phyloP scores from a whole-genome alignment of 129 eudicot genomes.

The Pittosporum tobira region DNA sequence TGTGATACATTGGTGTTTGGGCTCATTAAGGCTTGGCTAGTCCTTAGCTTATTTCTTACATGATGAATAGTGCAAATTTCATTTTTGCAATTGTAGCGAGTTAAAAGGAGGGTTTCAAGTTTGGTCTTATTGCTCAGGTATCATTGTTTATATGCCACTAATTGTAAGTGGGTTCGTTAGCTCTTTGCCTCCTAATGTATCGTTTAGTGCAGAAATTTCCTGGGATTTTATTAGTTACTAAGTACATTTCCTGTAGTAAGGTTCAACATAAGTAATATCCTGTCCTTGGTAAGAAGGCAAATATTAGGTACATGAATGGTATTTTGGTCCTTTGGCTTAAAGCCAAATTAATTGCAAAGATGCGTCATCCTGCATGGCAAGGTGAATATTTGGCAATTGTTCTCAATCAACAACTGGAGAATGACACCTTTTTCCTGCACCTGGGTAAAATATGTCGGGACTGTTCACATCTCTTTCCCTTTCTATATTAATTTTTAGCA shows the following conservation, averaged over 20 bases:
- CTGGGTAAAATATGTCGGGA: slow-evolving; percentile 59
- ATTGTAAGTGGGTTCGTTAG: slow-evolving; percentile 20
- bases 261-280: slow-evolving; percentile 23
- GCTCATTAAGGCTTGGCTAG: neutral
- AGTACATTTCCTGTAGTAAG: slow-evolving; percentile 22
- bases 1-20: neutral
- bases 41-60: slow-evolving; percentile 9
- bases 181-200: slow-evolving; percentile 13
- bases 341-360: slow-evolving; percentile 16
- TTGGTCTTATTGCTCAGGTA: slow-evolving; percentile 50
- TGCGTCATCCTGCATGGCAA: slow-evolving; percentile 31
- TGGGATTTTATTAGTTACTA: slow-evolving; percentile 35
- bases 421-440: slow-evolving; percentile 38
- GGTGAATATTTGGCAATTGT: slow-evolving; percentile 29
- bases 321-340: slow-evolving; percentile 20
- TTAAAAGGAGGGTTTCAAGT: slow-evolving; percentile 26
- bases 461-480: slow-evolving; percentile 48
- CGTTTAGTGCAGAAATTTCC: slow-evolving; percentile 18
- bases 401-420: slow-evolving; percentile 62
- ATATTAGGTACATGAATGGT: slow-evolving; percentile 17
- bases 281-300: slow-evolving; percentile 25
- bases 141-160: slow-evolving; percentile 22
- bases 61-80: slow-evolving; percentile 19
- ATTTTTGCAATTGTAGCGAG: slow-evolving; percentile 18
- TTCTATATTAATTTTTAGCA: slow-evolving; percentile 32